Conservation (phyloP, 2,329 filamentous ascomycete species). For the Xylaria arbuscula region DNA sequence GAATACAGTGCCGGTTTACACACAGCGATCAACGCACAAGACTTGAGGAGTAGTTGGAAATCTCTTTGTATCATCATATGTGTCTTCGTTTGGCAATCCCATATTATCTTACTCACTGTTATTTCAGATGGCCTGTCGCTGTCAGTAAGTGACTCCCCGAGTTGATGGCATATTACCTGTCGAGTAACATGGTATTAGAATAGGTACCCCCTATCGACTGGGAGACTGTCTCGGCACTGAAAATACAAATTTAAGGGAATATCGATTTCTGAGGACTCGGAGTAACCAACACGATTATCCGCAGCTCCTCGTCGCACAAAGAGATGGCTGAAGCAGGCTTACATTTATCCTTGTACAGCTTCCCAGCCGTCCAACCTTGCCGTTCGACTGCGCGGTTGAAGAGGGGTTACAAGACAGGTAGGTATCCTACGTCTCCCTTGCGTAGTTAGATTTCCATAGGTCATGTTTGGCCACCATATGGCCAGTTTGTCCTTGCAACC, state of each 20-base stretch:
- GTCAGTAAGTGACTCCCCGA: not conserved
- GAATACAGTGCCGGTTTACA: conserved; percentile 1
- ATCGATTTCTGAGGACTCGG: not conserved
- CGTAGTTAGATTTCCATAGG: not conserved
- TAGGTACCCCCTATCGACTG: not conserved
- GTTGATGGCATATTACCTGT: not conserved
- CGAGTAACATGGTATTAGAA: not conserved
- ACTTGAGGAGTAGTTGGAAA: not conserved
- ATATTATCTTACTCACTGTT: not conserved
- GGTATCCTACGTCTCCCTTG: conserved; percentile 11
- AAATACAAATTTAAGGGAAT: not conserved
- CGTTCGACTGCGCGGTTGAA: not conserved
- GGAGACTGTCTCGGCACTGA: not conserved
- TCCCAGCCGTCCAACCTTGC: not conserved
- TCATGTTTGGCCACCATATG: not conserved
- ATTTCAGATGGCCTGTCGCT: not conserved
- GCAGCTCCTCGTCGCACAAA: not conserved
- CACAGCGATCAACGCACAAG: not conserved
- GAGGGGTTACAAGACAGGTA: not conserved
- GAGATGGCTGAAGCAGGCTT: not conserved
- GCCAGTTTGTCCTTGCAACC: conserved; percentile 10
- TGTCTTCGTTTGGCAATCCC: too few species aligned
- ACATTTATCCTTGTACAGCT: not conserved
- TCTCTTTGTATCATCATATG: not conserved
- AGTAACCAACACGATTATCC: not conserved